Percentiles rank a stretch among this genome's conserved stretches.
phyloP scores from a whole-genome alignment of 2,329 filamentous ascomycete species.

The Trichoderma harzianum region DNA sequence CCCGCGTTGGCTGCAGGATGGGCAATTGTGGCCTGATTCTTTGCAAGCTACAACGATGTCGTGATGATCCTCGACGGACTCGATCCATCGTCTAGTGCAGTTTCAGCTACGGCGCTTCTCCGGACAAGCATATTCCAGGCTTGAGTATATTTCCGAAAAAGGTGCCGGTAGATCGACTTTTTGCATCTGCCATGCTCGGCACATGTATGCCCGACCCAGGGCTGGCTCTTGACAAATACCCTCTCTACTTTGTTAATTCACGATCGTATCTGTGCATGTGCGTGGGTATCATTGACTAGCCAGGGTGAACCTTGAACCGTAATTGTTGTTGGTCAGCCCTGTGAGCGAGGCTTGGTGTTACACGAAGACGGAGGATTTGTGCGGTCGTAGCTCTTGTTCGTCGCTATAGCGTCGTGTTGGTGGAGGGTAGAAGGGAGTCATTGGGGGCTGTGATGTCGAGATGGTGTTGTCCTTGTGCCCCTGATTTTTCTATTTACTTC shows the following conservation, averaged over 20 bases:
- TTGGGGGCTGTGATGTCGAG: not conserved
- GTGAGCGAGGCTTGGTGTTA: slow-evolving; percentile 6
- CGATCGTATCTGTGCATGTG: not conserved
- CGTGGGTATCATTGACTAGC: not conserved
- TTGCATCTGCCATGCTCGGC: not conserved
- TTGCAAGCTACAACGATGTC: not conserved
- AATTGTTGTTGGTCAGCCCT: slow-evolving; percentile 1
- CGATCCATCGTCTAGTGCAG: not conserved
- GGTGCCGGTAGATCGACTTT: not conserved
- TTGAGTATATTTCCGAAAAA: not conserved
- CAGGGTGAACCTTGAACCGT: not conserved
- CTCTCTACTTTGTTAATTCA: not conserved
- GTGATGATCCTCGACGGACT: not conserved
- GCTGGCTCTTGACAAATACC: not conserved
- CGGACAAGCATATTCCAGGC: not conserved
- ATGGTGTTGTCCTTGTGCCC: not conserved
- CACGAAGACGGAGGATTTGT: not conserved
- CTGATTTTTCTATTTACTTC: not conserved
- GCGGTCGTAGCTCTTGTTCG: no score
- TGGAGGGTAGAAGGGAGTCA: not conserved
- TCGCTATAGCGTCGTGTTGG: not conserved
- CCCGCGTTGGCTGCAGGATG: not conserved
- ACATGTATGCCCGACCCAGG: not conserved
- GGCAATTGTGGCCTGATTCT: not conserved
- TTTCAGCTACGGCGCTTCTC: slow-evolving; percentile 4